phyloP scores from a whole-genome alignment of 805 yeast species.

The Limtongia smithiae region DNA sequence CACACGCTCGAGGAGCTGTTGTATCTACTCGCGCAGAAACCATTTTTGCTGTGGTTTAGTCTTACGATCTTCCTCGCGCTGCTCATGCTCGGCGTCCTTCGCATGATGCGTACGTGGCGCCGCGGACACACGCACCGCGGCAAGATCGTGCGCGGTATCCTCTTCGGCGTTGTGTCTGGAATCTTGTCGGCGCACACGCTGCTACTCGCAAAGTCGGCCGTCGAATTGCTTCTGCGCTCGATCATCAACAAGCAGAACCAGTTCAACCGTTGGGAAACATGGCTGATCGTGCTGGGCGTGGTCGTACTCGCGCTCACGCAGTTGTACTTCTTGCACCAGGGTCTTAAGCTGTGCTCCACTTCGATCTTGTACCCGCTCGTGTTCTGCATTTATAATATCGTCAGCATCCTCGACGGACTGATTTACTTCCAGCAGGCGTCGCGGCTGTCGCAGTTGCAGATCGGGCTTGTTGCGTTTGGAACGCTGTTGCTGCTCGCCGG shows the following conservation, averaged over 20 bases:
- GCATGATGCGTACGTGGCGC: slow-evolving; percentile 29
- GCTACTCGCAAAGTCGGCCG: slow-evolving; percentile 77
- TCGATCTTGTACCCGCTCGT: slow-evolving; percentile 79
- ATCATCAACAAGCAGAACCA: slow-evolving; percentile 40
- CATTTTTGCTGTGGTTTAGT: slow-evolving; percentile 58
- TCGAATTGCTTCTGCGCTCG: slow-evolving; percentile 59
- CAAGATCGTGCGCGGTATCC: slow-evolving; percentile 50
- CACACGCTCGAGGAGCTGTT: slow-evolving; percentile 49
- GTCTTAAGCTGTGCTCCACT: slow-evolving; percentile 66
- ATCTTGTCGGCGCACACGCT: slow-evolving; percentile 80
- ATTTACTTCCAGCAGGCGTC: slow-evolving; percentile 54
- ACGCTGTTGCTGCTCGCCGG: slow-evolving; percentile 49
- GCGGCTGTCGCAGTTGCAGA: slow-evolving; percentile 38
- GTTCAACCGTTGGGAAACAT: slow-evolving; percentile 44
- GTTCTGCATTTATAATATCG: slow-evolving; percentile 75
- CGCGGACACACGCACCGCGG: slow-evolving; percentile 29
- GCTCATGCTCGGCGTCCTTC: slow-evolving; percentile 14
- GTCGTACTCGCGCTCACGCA: slow-evolving; percentile 65
- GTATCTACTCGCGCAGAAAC: slow-evolving; percentile 41
- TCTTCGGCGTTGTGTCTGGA: slow-evolving; percentile 69
- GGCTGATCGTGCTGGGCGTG: slow-evolving; percentile 53
- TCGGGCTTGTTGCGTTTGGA: slow-evolving; percentile 49
- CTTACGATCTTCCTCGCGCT: slow-evolving; percentile 34
- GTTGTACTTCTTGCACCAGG: slow-evolving; percentile 68
- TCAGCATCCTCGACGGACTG: slow-evolving; percentile 63